Percentiles rank a stretch among this genome's conserved stretches.
Conservation (phyloP, 305 asterid species). For the Fraxinus ornus region DNA sequence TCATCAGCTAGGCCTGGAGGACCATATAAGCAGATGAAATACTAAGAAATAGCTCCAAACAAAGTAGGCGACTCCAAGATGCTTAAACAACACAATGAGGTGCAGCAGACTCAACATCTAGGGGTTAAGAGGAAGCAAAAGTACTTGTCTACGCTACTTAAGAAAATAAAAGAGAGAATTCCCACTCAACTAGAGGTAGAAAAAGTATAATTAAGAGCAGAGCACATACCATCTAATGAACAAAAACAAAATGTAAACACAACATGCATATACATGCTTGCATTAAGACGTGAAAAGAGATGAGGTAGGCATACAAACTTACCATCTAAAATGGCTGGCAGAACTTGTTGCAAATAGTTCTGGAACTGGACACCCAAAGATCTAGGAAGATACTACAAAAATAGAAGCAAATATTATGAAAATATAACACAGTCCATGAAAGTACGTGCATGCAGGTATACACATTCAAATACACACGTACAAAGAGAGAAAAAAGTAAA, state of each 20-base stretch:
- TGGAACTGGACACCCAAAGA: slow-evolving; percentile 95
- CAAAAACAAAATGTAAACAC: not conserved
- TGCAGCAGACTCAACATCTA: not conserved
- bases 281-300: slow-evolving; percentile 19
- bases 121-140: not conserved
- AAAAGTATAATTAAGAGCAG: not conserved
- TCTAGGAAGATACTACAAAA: slow-evolving; percentile 88
- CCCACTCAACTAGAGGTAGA: not conserved
- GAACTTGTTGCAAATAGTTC: slow-evolving; percentile 94
- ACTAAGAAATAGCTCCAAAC: slow-evolving; percentile 17
- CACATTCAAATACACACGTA: slow-evolving; percentile 3
- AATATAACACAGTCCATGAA: not conserved
- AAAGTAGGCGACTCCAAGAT: slow-evolving; percentile 18
- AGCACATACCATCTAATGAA: not conserved
- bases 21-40: slow-evolving; percentile 22
- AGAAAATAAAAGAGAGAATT: not conserved
- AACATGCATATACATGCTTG: not conserved
- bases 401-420: slow-evolving; percentile 20
- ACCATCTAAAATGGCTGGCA: slow-evolving; percentile 98
- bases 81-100: slow-evolving; percentile 14
- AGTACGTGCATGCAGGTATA: not conserved
- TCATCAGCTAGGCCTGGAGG: slow-evolving; percentile 95
- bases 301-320: slow-evolving; percentile 12
- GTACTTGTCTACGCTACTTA: not conserved
- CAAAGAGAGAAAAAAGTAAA: slow-evolving; percentile 5